A percentile compares a stretch with the other conserved stretches of the same genome.
Evolutionary conservation across 2,329 filamentous ascomycete genomes (phyloP).

Genomic region (Arthroderma sp.): DNA sequence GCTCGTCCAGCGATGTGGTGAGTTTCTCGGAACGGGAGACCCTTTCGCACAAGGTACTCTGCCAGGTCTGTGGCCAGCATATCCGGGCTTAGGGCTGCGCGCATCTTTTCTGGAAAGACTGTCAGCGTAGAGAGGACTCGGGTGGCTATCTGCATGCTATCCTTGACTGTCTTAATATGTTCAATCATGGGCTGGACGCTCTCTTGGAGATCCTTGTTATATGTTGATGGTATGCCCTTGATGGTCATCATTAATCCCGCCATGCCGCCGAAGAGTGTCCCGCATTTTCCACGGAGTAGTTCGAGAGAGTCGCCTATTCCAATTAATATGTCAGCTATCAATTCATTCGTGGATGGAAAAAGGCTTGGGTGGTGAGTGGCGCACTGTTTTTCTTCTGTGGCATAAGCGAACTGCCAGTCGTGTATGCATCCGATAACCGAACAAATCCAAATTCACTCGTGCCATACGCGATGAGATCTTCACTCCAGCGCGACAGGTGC

Average conservation of each 20-base stretch:
- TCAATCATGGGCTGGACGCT: slow-evolving; percentile 76
- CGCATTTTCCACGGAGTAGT: slow-evolving; percentile 63
- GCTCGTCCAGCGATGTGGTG: slow-evolving; percentile 64
- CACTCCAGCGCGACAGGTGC: slow-evolving; percentile 67
- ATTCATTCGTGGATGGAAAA: not conserved
- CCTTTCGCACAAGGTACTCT: slow-evolving; percentile 31
- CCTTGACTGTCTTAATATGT: slow-evolving; percentile 62
- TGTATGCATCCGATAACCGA: slow-evolving; percentile 64
- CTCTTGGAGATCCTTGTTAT: slow-evolving; percentile 91
- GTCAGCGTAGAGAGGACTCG: slow-evolving; percentile 64
- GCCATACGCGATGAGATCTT: slow-evolving; percentile 77
- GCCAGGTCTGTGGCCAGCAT: slow-evolving; percentile 57
- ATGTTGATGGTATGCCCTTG: slow-evolving; percentile 65
- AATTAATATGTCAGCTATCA: not conserved
- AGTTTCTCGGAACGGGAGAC: slow-evolving; percentile 63
- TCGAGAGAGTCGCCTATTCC: slow-evolving; percentile 49
- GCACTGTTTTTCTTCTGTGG: slow-evolving; percentile 66
- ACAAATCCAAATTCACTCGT: slow-evolving; percentile 66
- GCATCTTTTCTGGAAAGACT: slow-evolving; percentile 62
- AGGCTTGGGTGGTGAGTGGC: slow-evolving; percentile 1
- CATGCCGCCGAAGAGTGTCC: slow-evolving; percentile 68
- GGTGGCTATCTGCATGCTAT: slow-evolving; percentile 71
- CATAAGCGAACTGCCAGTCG: slow-evolving; percentile 64
- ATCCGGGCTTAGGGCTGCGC: slow-evolving; percentile 61
- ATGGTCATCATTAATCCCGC: slow-evolving; percentile 63